Conservation (phyloP, 805 yeast genomes). For the Metschnikowia lachancei region DNA sequence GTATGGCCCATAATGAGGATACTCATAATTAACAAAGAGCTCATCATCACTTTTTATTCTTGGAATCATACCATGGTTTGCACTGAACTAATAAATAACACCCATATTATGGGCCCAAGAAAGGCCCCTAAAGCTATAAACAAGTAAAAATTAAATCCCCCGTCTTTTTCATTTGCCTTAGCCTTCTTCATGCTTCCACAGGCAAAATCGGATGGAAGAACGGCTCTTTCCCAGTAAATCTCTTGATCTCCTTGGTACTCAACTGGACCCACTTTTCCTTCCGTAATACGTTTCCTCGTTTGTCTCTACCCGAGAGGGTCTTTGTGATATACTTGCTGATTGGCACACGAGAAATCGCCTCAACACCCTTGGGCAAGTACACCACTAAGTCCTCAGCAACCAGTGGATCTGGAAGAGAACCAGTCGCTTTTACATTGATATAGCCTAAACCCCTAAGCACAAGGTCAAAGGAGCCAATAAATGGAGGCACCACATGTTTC, state of each 20-base stretch:
- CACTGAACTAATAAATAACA: too few relatives aligned
- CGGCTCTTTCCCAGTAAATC: conserved; percentile 17
- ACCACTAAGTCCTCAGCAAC: conserved; percentile 30
- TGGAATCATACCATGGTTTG: too few relatives aligned
- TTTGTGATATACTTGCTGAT: conserved; percentile 40
- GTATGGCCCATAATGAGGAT: too few relatives aligned
- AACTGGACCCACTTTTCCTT: conserved; percentile 23
- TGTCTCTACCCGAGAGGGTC: conserved; percentile 32
- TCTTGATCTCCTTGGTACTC: conserved; percentile 22
- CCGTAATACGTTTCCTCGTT: conserved; percentile 21
- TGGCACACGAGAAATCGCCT: conserved; percentile 54
- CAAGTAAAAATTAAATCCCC: background rate
- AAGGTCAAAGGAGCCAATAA: conserved; percentile 62
- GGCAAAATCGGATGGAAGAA: conserved; percentile 4
- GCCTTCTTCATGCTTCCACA: background rate
- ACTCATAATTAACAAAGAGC: too few relatives aligned
- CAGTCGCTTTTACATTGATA: conserved; percentile 59
- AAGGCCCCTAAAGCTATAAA: background rate
- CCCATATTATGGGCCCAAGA: too few relatives aligned
- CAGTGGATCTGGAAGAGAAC: conserved; percentile 26
- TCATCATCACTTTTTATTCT: too few relatives aligned
- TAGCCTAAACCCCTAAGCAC: conserved; percentile 66
- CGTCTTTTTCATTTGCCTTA: too few relatives aligned
- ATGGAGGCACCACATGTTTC: conserved; percentile 62
- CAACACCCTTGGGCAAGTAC: conserved; percentile 56